Base-by-base conservation (phyloP, 805 yeast genomes). In the Saturnispora saitoi region DNA sequence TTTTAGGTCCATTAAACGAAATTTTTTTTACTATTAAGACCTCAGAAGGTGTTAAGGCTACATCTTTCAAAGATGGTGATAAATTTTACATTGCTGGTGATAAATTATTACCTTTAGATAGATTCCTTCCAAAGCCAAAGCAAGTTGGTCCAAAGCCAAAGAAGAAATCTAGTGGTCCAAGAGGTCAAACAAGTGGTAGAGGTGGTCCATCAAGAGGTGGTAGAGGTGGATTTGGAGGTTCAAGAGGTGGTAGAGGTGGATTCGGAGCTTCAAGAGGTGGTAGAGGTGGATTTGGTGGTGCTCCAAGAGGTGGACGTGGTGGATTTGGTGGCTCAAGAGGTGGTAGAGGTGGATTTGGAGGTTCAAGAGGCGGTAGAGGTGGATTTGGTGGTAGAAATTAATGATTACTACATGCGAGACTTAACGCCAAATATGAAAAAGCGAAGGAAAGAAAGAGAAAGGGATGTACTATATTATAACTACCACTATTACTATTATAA, bases 1-100 rank as follows among this genome's bases (percentile, higher is more conserved):
- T 93, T 54, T 77, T 93, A 58, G 99, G 99, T 45, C 98, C 99
- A 43, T 71, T 93, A 65, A 93, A 93, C 66, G 99, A 93, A 70
- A 97, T 93, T n/a, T 91, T 78, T 66, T 93, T 93, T 77, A 93
- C 99, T 34, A 82, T 93, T 59, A 93, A 93, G 71, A 93, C 97
- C 50, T 75, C 86, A 46, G 99, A 93, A 65, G 99, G 99, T 64
- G 93, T 93, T 47, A 93, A 86, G 66, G 96, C 99, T 48, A 70
- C 77, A 32, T 86, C 96, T 47, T 93, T 93, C 77, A 88, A 88
- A 69, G 85, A 80, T 42, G 99, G 98, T 58, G 99, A 93, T 70
- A 90, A 90, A 71, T 91, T 93, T 67, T 93, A 71, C 73, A 93
- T 93, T 69, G 95, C 90, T 51, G 87, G 95, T 48, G 98, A 93